Base-by-base conservation (phyloP, 2,329 filamentous ascomycete species). In the Escovopsis sp. region DNA sequence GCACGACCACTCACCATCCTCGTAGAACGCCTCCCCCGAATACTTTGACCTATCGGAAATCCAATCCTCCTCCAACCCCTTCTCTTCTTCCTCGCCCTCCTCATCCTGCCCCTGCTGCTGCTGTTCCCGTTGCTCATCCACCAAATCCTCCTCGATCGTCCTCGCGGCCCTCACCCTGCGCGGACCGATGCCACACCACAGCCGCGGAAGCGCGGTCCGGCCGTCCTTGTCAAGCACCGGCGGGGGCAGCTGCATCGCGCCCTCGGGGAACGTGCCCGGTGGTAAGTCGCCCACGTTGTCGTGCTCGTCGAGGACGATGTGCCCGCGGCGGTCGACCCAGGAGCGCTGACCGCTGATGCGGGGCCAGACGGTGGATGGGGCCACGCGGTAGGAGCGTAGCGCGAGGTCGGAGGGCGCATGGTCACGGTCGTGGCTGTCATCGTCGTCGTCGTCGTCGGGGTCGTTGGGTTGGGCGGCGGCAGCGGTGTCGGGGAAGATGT, bases 311-410 rank as follows among this genome's bases (percentile, higher is more conserved):
- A 50, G 19, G 2, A 39, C 17, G n/a, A 48, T 15, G 9, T 33
- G 31, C 5, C 51, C 49, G 3, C 45, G 35, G 7, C 49, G 48
- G 6, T 56, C 52, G 1, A 53, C 27, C 32, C 41, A 54, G 0
- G 50, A 49, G 2, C 38, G 46, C 30, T 58, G 55, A 0, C 47
- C 47, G 1, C 33, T 36, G 3, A 57, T 41, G 21, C 46, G 43
- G 0, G 53, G 52, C 48, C 55, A 58, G 14, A 45, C 35, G 0
- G 48, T 49, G 5, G 54, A 54, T 2, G 55, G 55, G 2, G 48
- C 40, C 9, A 57, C 43, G 2, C 48, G 47, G 12, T 55, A 55
- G 8, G 45, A 34, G 16, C 50, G 45, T 0, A 30, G 30, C 10
- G 13, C 27, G 27, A 6, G 9, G 25, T 27, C 25, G 25, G 8